These are phyloP conservation scores for Musa balbisiana DNA, from an alignment of 202 grass and related monocot species.

Conservation along the genomic window DNA sequence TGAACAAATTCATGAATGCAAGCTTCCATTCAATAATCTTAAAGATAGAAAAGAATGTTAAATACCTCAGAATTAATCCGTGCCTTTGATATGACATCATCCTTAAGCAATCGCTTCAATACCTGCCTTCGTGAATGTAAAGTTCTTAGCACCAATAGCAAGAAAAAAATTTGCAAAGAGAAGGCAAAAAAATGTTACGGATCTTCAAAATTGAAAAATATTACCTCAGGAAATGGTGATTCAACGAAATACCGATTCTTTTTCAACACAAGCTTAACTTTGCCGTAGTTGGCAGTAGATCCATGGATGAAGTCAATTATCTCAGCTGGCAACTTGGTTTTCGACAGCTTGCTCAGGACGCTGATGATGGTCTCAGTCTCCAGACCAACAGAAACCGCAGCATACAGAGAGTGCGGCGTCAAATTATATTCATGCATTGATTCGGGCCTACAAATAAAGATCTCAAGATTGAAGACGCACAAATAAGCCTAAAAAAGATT, in stretches of 20 bases:
- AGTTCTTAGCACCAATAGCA: background rate
- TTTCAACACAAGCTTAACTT: constrained; percentile 98
- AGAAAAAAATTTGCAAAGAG: background rate
- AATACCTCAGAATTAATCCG: constrained; percentile 53
- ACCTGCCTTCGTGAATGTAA: constrained; percentile 40
- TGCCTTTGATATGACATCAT: constrained; percentile 60
- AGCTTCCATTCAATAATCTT: background rate
- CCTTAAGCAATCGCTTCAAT: constrained; percentile 59
- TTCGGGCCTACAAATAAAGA: constrained; percentile 37
- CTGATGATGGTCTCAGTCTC: constrained; percentile 89
- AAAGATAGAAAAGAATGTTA: background rate
- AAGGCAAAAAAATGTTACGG: background rate
- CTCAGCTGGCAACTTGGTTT: constrained; percentile 80
- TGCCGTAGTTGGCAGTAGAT: constrained; percentile 90
- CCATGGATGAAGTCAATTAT: constrained; percentile 97
- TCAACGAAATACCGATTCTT: constrained; percentile 93
- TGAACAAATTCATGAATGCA: background rate
- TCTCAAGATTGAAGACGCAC: background rate
- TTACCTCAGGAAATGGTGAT: constrained; percentile 81
- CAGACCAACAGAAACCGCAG: constrained; percentile 83
- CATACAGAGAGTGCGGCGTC: constrained; percentile 92
- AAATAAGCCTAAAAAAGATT: background rate
- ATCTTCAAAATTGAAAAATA: background rate
- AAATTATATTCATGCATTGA: constrained; percentile 76
- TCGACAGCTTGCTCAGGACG: constrained; percentile 84